Percentiles rank a stretch among this genome's conserved stretches.
These are phyloP conservation scores for Lipomyces mesembrius DNA, from an alignment of 805 yeast species.

Conservation along the genomic window DNA sequence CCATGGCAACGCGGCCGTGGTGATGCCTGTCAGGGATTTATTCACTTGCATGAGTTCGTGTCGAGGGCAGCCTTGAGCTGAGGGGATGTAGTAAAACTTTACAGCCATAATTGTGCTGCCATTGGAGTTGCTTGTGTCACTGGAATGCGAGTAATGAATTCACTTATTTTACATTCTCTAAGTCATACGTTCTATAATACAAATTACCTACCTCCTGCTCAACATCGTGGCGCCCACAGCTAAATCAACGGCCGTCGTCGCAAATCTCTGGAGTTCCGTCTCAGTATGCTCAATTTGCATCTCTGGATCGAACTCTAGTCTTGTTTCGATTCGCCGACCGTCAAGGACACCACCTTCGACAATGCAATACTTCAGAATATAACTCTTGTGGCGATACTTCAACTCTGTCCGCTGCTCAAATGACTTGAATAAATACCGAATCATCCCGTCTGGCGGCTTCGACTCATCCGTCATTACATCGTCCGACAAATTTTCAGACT, in stretches of 20 bases:
- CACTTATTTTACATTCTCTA: not conserved
- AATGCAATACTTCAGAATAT: slow-evolving; percentile 20
- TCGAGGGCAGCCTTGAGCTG: not conserved
- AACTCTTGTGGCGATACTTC: slow-evolving; percentile 18
- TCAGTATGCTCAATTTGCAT: not conserved
- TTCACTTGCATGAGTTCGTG: slow-evolving; percentile 14
- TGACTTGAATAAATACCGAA: slow-evolving; percentile 22
- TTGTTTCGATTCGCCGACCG: slow-evolving; percentile 28
- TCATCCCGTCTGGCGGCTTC: not conserved
- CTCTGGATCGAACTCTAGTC: slow-evolving; percentile 3
- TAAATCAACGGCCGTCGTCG: slow-evolving; percentile 21
- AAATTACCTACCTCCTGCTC: slow-evolving; percentile 8
- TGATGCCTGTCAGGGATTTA: slow-evolving; percentile 33
- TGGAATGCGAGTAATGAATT: not conserved
- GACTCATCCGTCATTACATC: not conserved
- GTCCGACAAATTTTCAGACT: not conserved
- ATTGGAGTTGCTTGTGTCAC: not conserved
- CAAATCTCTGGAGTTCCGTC: slow-evolving; percentile 17
- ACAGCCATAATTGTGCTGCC: not conserved
- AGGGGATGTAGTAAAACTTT: too few species aligned
- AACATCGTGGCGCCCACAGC: slow-evolving; percentile 27
- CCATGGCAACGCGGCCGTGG: slow-evolving; percentile 34
- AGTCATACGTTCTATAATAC: not conserved
- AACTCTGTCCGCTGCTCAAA: slow-evolving; percentile 29
- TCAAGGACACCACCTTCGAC: slow-evolving; percentile 33